A percentile compares a stretch with the other conserved stretches of the same genome.
phyloP scores from a whole-genome alignment of 1,284 basidiomycete species.

The Ganoderma lingzhi region DNA sequence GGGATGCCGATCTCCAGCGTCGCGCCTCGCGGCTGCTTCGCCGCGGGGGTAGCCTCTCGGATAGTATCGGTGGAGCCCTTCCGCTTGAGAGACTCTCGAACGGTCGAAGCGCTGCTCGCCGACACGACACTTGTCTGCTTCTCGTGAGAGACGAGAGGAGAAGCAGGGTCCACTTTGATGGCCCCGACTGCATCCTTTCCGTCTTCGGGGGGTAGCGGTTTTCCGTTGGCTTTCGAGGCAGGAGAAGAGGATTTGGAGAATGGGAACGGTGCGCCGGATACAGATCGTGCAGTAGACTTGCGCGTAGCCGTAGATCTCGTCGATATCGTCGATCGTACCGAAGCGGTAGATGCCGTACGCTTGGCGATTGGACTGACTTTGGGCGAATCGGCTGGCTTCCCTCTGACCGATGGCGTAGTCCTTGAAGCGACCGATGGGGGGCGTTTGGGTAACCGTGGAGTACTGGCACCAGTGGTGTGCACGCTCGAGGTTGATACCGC shows the following conservation, averaged over 20 bases:
- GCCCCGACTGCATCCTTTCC: conserved; percentile 24
- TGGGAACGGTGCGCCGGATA: conserved; percentile 14
- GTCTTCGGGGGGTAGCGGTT: conserved; percentile 19
- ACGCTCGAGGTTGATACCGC: conserved; percentile 48
- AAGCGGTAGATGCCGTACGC: conserved; percentile 41
- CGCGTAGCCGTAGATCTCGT: conserved; percentile 42
- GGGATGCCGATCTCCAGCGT: conserved; percentile 90
- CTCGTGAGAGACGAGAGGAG: conserved; percentile 38
- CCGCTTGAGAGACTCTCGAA: conserved; percentile 42
- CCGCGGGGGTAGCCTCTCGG: conserved; percentile 37
- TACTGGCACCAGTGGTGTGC: conserved; percentile 42
- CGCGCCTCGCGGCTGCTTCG: conserved; percentile 60
- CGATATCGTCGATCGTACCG: conserved; percentile 44
- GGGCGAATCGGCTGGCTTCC: conserved; percentile 33
- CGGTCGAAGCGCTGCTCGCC: conserved; percentile 38
- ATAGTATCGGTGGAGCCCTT: conserved; percentile 50
- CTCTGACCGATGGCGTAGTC: conserved; percentile 36
- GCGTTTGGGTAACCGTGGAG: conserved; percentile 35
- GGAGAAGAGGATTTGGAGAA: conserved; percentile 22
- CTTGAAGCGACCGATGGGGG: conserved; percentile 39
- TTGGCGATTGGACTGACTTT: conserved; percentile 36
- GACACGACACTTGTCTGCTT: conserved; percentile 43
- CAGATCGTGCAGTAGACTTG: conserved; percentile 34
- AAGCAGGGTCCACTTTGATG: conserved; percentile 39
- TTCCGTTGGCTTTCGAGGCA: conserved; percentile 21